A percentile compares a stretch with the other conserved stretches of the same genome.
These are phyloP conservation scores for Penicillium rolfsii DNA, from an alignment of 2,329 filamentous ascomycete species.

Conservation along the genomic window DNA sequence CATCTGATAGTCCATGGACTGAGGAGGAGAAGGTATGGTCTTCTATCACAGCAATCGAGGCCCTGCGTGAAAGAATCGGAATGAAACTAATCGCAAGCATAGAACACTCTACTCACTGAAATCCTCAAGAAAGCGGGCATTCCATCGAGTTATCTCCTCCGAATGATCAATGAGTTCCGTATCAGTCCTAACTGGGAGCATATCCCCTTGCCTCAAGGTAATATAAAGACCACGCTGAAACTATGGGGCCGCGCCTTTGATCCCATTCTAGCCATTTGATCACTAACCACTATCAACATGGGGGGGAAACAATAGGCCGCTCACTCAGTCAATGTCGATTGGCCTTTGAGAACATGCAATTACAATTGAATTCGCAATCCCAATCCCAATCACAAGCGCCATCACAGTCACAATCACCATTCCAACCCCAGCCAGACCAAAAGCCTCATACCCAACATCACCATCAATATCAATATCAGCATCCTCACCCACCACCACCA, in stretches of 20 bases:
- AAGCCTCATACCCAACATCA: conserved; percentile 8
- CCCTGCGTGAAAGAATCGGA: not conserved
- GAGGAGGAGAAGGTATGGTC: conserved; percentile 51
- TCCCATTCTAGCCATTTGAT: conserved; percentile 12
- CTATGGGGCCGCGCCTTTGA: conserved; percentile 8
- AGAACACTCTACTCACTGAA: conserved; percentile 48
- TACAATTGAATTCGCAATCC: conserved; percentile 19
- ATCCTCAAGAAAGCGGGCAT: conserved; percentile 47
- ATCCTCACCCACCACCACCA: conserved; percentile 4
- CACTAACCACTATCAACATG: conserved; percentile 1
- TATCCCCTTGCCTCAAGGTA: conserved; percentile 51
- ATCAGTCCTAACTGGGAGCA: conserved; percentile 45
- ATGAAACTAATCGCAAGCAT: conserved; percentile 7
- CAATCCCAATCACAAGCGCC: not conserved
- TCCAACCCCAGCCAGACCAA: not conserved
- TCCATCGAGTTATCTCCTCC: conserved; percentile 42
- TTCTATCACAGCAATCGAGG: not conserved
- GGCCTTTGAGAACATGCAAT: conserved; percentile 42
- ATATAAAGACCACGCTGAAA: not conserved
- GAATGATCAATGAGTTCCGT: conserved; percentile 43
- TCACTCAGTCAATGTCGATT: conserved; percentile 44
- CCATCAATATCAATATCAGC: conserved; percentile 8
- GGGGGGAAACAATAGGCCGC: conserved; percentile 34
- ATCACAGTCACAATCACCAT: not conserved
- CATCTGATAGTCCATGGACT: conserved; percentile 48